Evolutionary conservation across 176 grass and related monocot species (phyloP).

Genomic region (Ampelocalamus luodianensis): DNA sequence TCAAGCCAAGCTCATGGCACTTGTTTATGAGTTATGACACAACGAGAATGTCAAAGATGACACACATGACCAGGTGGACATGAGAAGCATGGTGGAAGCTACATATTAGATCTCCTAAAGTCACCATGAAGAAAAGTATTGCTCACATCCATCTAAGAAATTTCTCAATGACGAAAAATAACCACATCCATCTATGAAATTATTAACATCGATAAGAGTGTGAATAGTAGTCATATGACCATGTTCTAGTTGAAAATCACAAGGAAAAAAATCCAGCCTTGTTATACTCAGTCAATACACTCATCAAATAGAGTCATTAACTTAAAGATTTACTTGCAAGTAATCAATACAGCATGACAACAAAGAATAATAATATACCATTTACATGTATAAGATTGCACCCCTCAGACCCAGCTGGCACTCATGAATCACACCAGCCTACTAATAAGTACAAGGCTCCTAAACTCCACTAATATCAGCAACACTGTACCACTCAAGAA

Average conservation of each 20-base stretch:
- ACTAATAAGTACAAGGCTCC: too few species aligned
- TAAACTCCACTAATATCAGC: too few species aligned
- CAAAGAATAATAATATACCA: too few species aligned
- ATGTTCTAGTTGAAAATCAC: conserved; percentile 12
- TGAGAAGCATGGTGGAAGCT: not conserved
- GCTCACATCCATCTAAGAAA: not conserved
- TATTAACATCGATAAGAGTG: not conserved
- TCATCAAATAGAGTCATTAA: too few species aligned
- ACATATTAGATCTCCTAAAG: not conserved
- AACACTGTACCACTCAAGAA: too few species aligned
- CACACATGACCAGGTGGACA: not conserved
- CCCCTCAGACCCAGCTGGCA: too few species aligned
- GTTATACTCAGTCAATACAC: too few species aligned
- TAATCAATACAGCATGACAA: too few species aligned
- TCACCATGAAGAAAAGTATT: not conserved
- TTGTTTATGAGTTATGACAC: not conserved
- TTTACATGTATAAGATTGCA: too few species aligned
- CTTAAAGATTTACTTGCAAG: too few species aligned
- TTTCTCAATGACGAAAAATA: not conserved
- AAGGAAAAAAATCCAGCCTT: not conserved
- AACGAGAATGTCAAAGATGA: not conserved
- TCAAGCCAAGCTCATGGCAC: not conserved
- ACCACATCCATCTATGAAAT: too few species aligned
- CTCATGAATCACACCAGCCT: too few species aligned
- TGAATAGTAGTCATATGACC: not conserved